A percentile compares a stretch with the other conserved stretches of the same genome.
Conservation (phyloP, 192 early-diverging fungal species). For the Coemansia sp. region DNA sequence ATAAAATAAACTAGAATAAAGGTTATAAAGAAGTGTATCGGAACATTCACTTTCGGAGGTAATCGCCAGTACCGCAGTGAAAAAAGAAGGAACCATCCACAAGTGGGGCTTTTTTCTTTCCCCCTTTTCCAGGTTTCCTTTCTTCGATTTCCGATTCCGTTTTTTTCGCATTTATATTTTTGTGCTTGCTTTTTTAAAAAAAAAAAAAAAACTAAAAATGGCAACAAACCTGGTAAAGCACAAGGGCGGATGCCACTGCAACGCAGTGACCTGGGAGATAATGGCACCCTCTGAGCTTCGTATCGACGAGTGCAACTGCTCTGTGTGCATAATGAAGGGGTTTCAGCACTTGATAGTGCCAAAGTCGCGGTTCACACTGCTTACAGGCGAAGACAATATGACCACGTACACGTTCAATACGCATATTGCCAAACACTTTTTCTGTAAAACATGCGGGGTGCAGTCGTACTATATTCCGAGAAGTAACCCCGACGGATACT, state of each 20-base stretch:
- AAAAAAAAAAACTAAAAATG: too few relatives aligned
- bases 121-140: too few relatives aligned
- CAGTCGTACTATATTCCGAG: conserved; percentile 53
- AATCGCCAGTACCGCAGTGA: too few relatives aligned
- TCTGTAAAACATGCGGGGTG: conserved; percentile 55
- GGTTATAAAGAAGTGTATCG: too few relatives aligned
- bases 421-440: conserved; percentile 53
- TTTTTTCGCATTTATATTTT: neutral
- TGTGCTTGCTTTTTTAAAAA: neutral
- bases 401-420: conserved; percentile 57
- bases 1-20: neutral
- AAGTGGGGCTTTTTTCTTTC: too few relatives aligned
- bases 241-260: conserved; percentile 45
- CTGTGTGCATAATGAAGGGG: conserved; percentile 40
- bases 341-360: conserved; percentile 50
- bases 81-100: too few relatives aligned
- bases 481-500: conserved; percentile 54
- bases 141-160: neutral
- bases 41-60: too few relatives aligned
- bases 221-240: conserved; percentile 23
- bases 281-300: conserved; percentile 26
- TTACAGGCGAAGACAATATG: conserved; percentile 34
- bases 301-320: conserved; percentile 51
- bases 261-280: conserved; percentile 40
- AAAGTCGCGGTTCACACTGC: conserved; percentile 28